Conservation (phyloP, 768 basidiomycete species). For the Coprinopsis strossmayeri region DNA sequence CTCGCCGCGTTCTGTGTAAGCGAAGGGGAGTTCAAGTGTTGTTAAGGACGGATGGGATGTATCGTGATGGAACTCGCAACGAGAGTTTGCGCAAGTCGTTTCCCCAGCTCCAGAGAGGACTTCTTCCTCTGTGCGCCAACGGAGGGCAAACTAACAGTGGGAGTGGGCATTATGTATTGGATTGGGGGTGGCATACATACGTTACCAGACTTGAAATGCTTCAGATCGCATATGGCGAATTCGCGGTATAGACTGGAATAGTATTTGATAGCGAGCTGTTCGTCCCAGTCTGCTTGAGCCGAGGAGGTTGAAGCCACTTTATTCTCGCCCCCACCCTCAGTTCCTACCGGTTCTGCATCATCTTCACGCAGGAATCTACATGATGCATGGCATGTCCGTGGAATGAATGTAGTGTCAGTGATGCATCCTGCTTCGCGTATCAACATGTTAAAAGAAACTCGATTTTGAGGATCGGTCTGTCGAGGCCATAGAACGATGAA, state of each 20-base stretch:
- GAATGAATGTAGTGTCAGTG: not conserved
- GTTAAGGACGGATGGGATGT: constrained; percentile 34
- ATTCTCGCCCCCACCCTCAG: too few relatives aligned
- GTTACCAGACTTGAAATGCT: constrained; percentile 91
- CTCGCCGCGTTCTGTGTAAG: constrained; percentile 75
- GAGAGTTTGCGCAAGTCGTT: constrained; percentile 82
- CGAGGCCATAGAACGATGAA: not conserved
- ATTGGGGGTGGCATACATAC: constrained; percentile 33
- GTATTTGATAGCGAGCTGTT: constrained; percentile 82
- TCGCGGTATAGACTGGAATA: constrained; percentile 86
- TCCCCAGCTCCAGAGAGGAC: constrained; percentile 84
- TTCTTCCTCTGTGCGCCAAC: constrained; percentile 92
- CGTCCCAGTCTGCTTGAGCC: constrained; percentile 55
- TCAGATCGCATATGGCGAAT: constrained; percentile 87
- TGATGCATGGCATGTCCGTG: not conserved
- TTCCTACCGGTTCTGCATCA: constrained; percentile 41
- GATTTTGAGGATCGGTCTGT: not conserved
- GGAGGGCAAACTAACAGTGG: constrained; percentile 64
- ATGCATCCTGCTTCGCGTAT: not conserved
- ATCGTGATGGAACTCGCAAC: constrained; percentile 63
- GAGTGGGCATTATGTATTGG: not conserved
- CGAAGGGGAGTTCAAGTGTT: constrained; percentile 87
- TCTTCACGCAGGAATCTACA: constrained; percentile 74
- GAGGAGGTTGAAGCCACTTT: not conserved
- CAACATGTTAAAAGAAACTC: not conserved